Conservation (phyloP, 495 filamentous ascomycete genomes). For the Oidiodendron maius region DNA sequence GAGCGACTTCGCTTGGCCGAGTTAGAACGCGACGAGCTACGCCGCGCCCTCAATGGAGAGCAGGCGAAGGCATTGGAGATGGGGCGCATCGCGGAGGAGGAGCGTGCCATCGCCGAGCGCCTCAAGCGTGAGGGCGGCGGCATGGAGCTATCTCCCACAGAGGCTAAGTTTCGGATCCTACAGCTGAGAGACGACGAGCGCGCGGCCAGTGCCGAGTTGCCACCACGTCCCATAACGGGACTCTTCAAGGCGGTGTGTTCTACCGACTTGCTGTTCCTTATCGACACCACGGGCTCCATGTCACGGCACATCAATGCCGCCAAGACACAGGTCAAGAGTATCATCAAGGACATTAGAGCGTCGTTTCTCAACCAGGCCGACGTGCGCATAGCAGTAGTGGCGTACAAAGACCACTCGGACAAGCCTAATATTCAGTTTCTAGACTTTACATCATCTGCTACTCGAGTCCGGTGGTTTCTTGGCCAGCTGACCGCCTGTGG, state of each 20-base stretch:
- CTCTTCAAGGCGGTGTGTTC: slow-evolving; percentile 30
- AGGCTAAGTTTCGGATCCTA: slow-evolving; percentile 19
- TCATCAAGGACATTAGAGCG: slow-evolving; percentile 27
- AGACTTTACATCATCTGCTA: too few species aligned
- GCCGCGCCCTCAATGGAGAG: too few species aligned
- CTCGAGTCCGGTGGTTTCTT: too few species aligned
- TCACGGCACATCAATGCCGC: slow-evolving; percentile 25
- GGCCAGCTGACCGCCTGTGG: too few species aligned
- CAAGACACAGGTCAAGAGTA: slow-evolving; percentile 29
- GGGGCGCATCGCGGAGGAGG: background rate
- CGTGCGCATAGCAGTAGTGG: slow-evolving; percentile 36
- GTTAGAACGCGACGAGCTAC: background rate
- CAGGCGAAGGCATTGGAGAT: too few species aligned
- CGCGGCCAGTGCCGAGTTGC: slow-evolving; percentile 7
- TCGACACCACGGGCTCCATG: slow-evolving; percentile 34
- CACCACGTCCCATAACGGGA: slow-evolving; percentile 14
- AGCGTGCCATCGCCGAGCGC: background rate
- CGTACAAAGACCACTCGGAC: slow-evolving; percentile 32
- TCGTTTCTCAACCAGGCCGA: slow-evolving; percentile 32
- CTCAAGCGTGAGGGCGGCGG: background rate
- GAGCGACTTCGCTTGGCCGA: background rate
- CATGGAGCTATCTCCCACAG: slow-evolving; percentile 12
- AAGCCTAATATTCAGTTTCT: slow-evolving; percentile 27
- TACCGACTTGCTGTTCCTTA: slow-evolving; percentile 33
- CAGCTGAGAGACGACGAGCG: slow-evolving; percentile 21